phyloP scores from a whole-genome alignment of 1,284 basidiomycete genomes.

The Psilocybe mexicana region DNA sequence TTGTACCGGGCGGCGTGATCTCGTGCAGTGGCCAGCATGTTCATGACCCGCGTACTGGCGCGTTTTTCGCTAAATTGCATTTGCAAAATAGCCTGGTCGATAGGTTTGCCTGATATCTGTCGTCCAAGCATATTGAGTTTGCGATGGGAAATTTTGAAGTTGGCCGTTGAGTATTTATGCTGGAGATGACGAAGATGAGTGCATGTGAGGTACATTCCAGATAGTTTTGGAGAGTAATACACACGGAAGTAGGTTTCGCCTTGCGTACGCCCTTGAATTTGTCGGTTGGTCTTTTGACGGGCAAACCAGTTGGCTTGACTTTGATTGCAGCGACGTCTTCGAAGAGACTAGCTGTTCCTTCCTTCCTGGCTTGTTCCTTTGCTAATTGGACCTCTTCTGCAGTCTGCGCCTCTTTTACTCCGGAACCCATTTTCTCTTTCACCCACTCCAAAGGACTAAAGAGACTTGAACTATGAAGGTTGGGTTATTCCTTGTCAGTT shows the following conservation, averaged over 20 bases:
- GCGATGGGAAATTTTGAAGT: constrained; percentile 91
- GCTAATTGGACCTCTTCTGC: constrained; percentile 52
- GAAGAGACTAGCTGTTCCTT: constrained; percentile 58
- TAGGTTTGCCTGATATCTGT: constrained; percentile 87
- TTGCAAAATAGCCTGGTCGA: constrained; percentile 94
- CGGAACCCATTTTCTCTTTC: constrained; percentile 54
- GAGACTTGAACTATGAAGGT: constrained; percentile 37
- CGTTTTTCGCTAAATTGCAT: constrained; percentile 96
- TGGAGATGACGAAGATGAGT: constrained; percentile 28
- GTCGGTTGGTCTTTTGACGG: constrained; percentile 11
- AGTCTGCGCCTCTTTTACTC: constrained; percentile 45
- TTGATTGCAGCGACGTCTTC: constrained; percentile 38
- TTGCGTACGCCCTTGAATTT: constrained; percentile 21
- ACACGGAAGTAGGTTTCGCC: constrained; percentile 30
- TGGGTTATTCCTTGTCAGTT: not conserved
- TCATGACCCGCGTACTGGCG: constrained; percentile 83
- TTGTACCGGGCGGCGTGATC: constrained; percentile 85
- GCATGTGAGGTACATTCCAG: not conserved
- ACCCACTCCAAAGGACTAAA: constrained; percentile 67
- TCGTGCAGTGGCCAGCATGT: constrained; percentile 85
- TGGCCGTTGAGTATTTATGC: constrained; percentile 90
- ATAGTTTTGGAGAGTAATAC: constrained; percentile 7
- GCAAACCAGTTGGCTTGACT: not conserved
- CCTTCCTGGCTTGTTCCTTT: constrained; percentile 50
- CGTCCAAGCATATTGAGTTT: constrained; percentile 89